Evolutionary conservation across 225 moss, liverwort and hornwort genomes (phyloP).

Genomic region (Straminergon stramineum): DNA sequence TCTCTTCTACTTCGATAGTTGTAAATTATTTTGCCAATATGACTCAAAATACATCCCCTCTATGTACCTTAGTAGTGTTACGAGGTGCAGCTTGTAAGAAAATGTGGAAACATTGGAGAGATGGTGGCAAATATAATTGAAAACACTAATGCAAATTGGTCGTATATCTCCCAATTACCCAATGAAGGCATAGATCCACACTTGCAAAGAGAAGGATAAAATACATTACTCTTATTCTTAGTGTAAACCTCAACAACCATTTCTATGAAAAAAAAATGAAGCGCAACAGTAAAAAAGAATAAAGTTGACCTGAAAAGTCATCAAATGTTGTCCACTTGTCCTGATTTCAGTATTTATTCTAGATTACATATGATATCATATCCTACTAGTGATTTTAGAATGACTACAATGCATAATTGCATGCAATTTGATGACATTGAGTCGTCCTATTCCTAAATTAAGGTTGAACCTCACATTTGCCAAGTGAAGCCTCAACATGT

Average conservation of each 20-base stretch:
- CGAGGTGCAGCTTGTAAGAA: too few species aligned
- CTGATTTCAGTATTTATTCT: background rate
- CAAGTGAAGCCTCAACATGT: rapidly evolving
- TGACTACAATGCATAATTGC: background rate
- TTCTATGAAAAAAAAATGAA: too few species aligned
- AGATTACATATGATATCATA: background rate
- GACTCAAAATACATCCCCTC: too few species aligned
- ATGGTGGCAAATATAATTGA: too few species aligned
- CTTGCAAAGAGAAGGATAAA: background rate
- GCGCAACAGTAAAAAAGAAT: too few species aligned
- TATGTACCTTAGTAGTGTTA: too few species aligned
- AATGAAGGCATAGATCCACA: background rate
- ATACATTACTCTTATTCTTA: too few species aligned
- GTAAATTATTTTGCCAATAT: background rate
- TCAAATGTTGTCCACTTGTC: background rate
- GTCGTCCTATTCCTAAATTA: too few species aligned
- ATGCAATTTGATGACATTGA: background rate
- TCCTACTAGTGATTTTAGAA: background rate
- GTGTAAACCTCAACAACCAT: too few species aligned
- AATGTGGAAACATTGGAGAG: background rate
- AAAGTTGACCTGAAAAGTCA: too few species aligned
- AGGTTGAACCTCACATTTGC: background rate
- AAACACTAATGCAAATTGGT: background rate
- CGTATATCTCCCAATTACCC: background rate
- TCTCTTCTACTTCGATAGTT: background rate